phyloP scores from a whole-genome alignment of 78 protist species.

The Bigelowiella natans region DNA sequence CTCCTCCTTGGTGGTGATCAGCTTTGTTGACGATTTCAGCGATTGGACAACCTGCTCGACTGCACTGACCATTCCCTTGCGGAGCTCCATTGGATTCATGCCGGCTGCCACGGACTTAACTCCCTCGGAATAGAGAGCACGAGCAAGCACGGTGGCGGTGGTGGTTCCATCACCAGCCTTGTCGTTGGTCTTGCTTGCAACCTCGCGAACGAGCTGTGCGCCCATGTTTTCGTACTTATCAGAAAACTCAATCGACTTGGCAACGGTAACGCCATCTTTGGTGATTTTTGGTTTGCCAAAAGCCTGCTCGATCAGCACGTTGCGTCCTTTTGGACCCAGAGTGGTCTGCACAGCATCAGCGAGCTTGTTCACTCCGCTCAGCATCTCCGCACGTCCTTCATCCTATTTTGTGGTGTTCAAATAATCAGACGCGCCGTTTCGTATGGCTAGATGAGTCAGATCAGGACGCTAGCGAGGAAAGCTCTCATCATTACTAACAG shows the following conservation, averaged over 20 bases:
- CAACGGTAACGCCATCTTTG: constrained; percentile 99
- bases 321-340: constrained; percentile 98
- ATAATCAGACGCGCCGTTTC: not conserved
- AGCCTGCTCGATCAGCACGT: constrained; percentile 85
- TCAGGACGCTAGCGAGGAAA: not conserved
- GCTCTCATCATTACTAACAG: not conserved
- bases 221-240: constrained; percentile 86
- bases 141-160: constrained; percentile 92
- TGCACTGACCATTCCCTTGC: constrained; percentile 84
- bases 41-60: constrained; percentile 59
- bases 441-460: not conserved
- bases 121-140: constrained; percentile 89
- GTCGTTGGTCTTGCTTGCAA: constrained; percentile 94
- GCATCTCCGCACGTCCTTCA: not conserved
- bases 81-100: constrained; percentile 92
- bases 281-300: constrained; percentile 97
- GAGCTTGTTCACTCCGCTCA: constrained; percentile 4
- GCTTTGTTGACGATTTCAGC: constrained; percentile 62
- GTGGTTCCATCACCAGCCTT: constrained; percentile 78
- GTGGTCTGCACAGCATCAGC: constrained; percentile 50
- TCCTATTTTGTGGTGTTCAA: not conserved
- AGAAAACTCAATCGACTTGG: constrained; percentile 85
- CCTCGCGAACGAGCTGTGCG: constrained; percentile 78
- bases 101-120: constrained; percentile 91
- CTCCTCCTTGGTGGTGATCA: constrained; percentile 79